Evolutionary conservation across 1,284 basidiomycete species (phyloP), one percentile per base, ranked within the genome.

Genomic region (Xerocomus minutiporus): DNA sequence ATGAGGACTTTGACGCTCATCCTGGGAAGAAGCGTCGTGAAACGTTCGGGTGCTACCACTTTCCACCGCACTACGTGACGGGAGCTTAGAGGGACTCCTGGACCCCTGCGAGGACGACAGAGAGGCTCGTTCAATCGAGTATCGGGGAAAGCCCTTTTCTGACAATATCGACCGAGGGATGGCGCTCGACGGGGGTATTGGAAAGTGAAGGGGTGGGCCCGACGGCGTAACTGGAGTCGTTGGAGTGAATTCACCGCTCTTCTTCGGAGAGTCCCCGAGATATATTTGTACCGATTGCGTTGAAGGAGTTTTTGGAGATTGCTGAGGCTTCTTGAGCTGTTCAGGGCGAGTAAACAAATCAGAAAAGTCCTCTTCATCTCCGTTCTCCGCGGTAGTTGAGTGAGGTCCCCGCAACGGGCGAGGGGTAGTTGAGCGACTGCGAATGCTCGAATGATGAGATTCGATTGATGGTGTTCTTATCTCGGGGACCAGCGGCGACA

Each of bases 351-450:
- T 69, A 48, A 68, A 71, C 13, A 71, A 32, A 53, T 71, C 69
- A 29, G 69, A 68, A 41, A 68, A 68, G 41, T 68, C 69, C n/a
- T 68, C 66, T 34, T 63, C 57, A 46, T 68, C 57, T 41, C 66
- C 58, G 36, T 57, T 47, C 28, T 50, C 55, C 25, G 23, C 23
- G 38, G 46, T 8, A 29, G 53, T 25, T 34, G 46, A 31, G 17
- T 46, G 46, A 23, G 46, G 46, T 34, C 47, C 56, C 46, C 54
- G 57, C 46, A 58, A 54, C 2, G 66, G 66, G 9, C 69, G 65
- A 48, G 66, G 66, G 32, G 66, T 71, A 12, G 66, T 64, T 5
- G 66, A 67, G 26, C 68, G 69, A 52, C 66, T 70, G 25, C 39
- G 58, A 34, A 53, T 26, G 42, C 59, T 65, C 29, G 66, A 56